These are phyloP conservation scores for Colletotrichum spinosum DNA, from an alignment of 2,329 filamentous ascomycete species.

Conservation along the genomic window DNA sequence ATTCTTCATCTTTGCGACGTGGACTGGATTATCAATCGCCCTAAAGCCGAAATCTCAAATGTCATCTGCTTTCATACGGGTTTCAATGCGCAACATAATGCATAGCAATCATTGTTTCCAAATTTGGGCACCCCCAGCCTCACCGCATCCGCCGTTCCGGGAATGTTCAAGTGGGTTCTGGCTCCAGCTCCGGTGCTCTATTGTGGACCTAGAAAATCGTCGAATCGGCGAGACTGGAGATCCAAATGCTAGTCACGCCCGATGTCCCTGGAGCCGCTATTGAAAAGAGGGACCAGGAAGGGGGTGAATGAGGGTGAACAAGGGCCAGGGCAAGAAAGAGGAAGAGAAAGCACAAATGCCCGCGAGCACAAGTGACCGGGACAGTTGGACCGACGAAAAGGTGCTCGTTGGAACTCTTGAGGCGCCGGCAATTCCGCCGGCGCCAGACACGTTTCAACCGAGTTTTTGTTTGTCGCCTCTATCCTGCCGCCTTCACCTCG, in stretches of 20 bases:
- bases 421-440: constrained; percentile 17
- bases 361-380: constrained; percentile 18
- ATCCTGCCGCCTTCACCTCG: neutral
- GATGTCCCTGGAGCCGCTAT: constrained; percentile 36
- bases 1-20: no score
- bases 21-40: no score
- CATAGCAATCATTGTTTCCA: neutral
- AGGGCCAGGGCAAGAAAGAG: neutral
- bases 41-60: no score
- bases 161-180: constrained; percentile 31
- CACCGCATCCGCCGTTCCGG: constrained; percentile 24
- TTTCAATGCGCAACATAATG: no score
- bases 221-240: constrained; percentile 20
- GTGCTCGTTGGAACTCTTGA: neutral
- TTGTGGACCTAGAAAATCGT: constrained; percentile 24
- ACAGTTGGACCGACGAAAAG: constrained; percentile 10
- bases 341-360: neutral
- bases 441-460: constrained; percentile 21
- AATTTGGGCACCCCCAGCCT: constrained; percentile 22
- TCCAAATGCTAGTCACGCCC: constrained; percentile 9
- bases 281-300: constrained; percentile 31
- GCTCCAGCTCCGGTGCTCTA: constrained; percentile 19
- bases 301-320: neutral
- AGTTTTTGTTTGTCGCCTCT: constrained; percentile 1
- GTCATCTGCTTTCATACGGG: no score